Evolutionary conservation across 2,329 filamentous ascomycete species (phyloP), one percentile per base, ranked within the genome.

Genomic region (Uncinocarpus reesii): DNA sequence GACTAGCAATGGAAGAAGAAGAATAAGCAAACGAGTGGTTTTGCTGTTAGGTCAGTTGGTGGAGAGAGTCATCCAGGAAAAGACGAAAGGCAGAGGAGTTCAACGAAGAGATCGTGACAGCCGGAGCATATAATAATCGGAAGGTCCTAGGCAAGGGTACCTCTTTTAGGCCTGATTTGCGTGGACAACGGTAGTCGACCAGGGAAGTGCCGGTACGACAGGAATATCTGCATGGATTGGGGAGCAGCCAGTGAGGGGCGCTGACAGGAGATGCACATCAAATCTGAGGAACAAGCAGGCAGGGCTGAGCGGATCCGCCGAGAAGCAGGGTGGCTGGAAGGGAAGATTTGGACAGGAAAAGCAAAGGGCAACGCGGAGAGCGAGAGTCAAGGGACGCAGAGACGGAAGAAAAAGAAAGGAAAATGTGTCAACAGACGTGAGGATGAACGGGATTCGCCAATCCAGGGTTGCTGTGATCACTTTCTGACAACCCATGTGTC

Each of bases 261-360:
- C 7, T 18, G 32, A 45, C 32, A 37, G 42, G 13, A 24, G n/a
- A n/a, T n/a, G n/a, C n/a, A n/a, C n/a, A n/a, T n/a, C n/a, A n/a
- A 37, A 31, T 42, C 15, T 23, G 37, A 48, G 15, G 46, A 37
- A 35, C 36, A 26, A 40, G 35, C 44, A 47, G 44, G 24, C 46
- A 48, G 46, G 46, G 46, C 46, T 48, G 46, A 48, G 29, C 37
- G 43, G 31, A 38, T 38, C 43, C 32, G 37, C 38, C 37, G 38
- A 42, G 46, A 36, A 32, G 44, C 35, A 47, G 35, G 44, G 36
- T 47, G 44, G 44, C 44, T 47, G 35, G 44, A 40, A 40, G 44
- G 26, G 28, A 23, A 28, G n/a, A n/a, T n/a, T 8, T 21, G 13
- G 24, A 47, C n/a, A 34, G 34, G 38, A 43, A 32, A 48, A 47